Evolutionary conservation across 768 basidiomycete genomes (phyloP).

Genomic region (Leccinellum rugosiceps): DNA sequence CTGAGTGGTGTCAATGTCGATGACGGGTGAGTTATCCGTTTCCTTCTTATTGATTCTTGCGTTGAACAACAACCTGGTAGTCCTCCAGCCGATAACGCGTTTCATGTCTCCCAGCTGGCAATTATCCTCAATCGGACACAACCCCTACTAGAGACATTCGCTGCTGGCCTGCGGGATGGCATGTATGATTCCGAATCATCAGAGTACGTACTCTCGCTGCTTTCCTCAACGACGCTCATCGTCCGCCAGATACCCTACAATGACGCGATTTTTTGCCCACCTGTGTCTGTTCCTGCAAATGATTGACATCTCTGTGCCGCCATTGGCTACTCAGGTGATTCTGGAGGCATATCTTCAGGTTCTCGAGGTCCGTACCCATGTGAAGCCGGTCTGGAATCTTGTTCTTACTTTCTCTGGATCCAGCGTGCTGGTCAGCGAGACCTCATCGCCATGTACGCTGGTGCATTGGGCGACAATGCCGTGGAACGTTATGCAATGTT

Average conservation of each 20-base stretch:
- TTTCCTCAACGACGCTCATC: background rate
- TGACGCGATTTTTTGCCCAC: slow-evolving; percentile 92
- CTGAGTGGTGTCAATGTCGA: slow-evolving; percentile 55
- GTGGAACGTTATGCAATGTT: slow-evolving; percentile 91
- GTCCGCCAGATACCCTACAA: slow-evolving; percentile 53
- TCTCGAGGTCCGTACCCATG: slow-evolving; percentile 57
- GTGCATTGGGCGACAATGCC: slow-evolving; percentile 85
- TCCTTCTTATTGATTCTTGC: background rate
- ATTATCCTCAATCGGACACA: slow-evolving; percentile 74
- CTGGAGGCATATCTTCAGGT: slow-evolving; percentile 87
- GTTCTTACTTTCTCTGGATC: background rate
- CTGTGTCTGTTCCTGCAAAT: slow-evolving; percentile 85
- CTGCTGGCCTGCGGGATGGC: slow-evolving; percentile 51
- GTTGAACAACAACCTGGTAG: slow-evolving; percentile 30
- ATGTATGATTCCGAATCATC: slow-evolving; percentile 44
- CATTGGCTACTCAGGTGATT: slow-evolving; percentile 73
- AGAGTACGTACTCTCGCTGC: slow-evolving; percentile 47
- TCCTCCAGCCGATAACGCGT: slow-evolving; percentile 65
- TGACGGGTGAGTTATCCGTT: slow-evolving; percentile 52
- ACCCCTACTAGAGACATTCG: slow-evolving; percentile 65
- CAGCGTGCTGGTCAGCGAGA: slow-evolving; percentile 76
- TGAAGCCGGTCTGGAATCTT: background rate
- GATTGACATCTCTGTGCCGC: slow-evolving; percentile 72
- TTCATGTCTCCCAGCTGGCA: slow-evolving; percentile 78
- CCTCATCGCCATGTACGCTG: slow-evolving; percentile 91